These are phyloP conservation scores for Colletotrichum sp. DNA, from an alignment of 2,329 filamentous ascomycete genomes.

Conservation along the genomic window DNA sequence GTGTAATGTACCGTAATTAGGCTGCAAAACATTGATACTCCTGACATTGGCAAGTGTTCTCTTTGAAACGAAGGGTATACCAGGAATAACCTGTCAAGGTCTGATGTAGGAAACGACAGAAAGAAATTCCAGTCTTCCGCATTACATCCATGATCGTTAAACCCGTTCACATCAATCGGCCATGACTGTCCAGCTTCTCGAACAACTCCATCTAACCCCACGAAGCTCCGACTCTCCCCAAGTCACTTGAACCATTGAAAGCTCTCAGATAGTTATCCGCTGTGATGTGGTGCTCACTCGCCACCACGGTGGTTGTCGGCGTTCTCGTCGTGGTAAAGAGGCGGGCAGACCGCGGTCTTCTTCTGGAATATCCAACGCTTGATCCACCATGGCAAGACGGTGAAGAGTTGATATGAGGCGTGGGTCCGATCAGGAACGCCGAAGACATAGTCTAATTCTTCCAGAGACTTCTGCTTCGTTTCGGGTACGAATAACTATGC, in stretches of 20 bases:
- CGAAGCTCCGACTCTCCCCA: neutral
- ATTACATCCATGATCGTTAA: neutral
- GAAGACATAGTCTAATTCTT: constrained; percentile 65
- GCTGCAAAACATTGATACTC: too few relatives aligned
- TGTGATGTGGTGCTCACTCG: neutral
- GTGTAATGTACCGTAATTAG: too few relatives aligned
- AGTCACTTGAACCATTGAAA: neutral
- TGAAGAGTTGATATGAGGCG: constrained; percentile 60
- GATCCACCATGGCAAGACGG: constrained; percentile 65
- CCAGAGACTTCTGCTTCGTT: constrained; percentile 55
- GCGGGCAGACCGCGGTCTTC: constrained; percentile 39
- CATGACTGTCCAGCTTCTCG: neutral
- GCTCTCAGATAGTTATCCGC: too few relatives aligned
- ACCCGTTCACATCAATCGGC: neutral
- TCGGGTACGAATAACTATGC: constrained; percentile 47
- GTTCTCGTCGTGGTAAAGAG: constrained; percentile 8
- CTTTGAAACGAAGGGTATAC: neutral
- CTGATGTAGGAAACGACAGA: neutral
- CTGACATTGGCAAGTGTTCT: neutral
- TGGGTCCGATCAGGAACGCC: constrained; percentile 64
- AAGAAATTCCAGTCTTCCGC: neutral
- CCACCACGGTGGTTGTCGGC: neutral
- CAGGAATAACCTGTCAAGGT: neutral
- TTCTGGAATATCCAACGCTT: constrained; percentile 61
- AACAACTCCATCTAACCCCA: neutral